A percentile compares a stretch with the other conserved stretches of the same genome.
phyloP scores from a whole-genome alignment of 495 filamentous ascomycete species.

The Penicillium longicatenatum region DNA sequence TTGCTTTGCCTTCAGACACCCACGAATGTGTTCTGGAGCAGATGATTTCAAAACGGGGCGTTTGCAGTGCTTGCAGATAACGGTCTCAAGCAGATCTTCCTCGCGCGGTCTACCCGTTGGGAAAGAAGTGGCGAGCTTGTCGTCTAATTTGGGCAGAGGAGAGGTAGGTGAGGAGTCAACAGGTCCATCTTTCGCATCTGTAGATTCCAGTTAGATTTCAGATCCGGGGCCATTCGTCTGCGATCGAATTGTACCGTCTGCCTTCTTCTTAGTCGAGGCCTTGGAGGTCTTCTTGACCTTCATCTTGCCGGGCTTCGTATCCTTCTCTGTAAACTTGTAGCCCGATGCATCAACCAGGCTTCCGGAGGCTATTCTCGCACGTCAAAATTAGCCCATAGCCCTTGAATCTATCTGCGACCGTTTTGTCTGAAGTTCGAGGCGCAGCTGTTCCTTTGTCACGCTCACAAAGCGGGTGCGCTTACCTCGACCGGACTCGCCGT shows the following conservation, averaged over 20 bases:
- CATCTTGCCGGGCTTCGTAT: slow-evolving; percentile 61
- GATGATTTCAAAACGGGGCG: slow-evolving; percentile 65
- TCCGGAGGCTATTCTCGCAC: slow-evolving; percentile 31
- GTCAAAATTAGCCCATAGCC: not conserved
- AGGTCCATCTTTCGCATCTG: slow-evolving; percentile 34
- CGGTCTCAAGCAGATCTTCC: slow-evolving; percentile 64
- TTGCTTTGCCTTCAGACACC: slow-evolving; percentile 74
- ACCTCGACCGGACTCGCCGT: slow-evolving; percentile 43
- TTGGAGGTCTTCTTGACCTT: slow-evolving; percentile 72
- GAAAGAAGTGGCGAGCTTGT: slow-evolving; percentile 68
- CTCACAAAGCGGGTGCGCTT: slow-evolving; percentile 18
- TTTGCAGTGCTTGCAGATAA: slow-evolving; percentile 84
- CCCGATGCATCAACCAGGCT: slow-evolving; percentile 51
- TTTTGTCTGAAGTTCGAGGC: not conserved
- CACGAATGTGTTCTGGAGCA: slow-evolving; percentile 64
- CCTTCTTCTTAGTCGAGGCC: slow-evolving; percentile 46
- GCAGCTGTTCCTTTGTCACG: slow-evolving; percentile 9
- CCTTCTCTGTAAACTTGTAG: slow-evolving; percentile 60
- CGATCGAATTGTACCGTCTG: slow-evolving; percentile 48
- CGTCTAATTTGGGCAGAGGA: slow-evolving; percentile 72
- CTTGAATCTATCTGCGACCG: not conserved
- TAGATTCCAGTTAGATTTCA: not conserved
- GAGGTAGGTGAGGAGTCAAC: slow-evolving; percentile 46
- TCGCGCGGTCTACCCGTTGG: slow-evolving; percentile 68
- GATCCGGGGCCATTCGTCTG: slow-evolving; percentile 12